Evolutionary conservation across 805 yeast genomes (phyloP).

Genomic region (Kazachstania africana): DNA sequence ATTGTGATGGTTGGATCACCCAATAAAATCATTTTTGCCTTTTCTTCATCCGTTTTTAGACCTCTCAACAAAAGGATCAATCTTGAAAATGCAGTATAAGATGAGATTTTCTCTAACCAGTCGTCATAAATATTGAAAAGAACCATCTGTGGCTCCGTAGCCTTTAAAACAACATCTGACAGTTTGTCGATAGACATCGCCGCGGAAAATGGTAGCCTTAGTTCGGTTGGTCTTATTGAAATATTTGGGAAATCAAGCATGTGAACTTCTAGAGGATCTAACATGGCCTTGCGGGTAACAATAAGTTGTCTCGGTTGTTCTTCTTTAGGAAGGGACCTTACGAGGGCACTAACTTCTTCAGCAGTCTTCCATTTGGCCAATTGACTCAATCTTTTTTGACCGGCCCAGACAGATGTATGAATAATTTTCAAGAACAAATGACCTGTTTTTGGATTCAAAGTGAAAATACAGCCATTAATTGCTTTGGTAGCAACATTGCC

Average conservation of each 20-base stretch:
- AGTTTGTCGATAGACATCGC: slow-evolving; percentile 74
- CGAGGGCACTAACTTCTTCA: slow-evolving; percentile 87
- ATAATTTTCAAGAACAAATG: slow-evolving; percentile 80
- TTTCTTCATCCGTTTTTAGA: slow-evolving; percentile 62
- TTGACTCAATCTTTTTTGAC: slow-evolving; percentile 88
- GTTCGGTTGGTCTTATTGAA: slow-evolving; percentile 77
- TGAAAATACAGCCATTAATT: slow-evolving; percentile 84
- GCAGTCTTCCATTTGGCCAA: slow-evolving; percentile 97
- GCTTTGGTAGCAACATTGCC: slow-evolving; percentile 91
- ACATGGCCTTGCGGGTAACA: slow-evolving; percentile 79
- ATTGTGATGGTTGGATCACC: slow-evolving; percentile 65
- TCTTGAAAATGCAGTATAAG: slow-evolving; percentile 90
- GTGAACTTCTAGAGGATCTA: slow-evolving; percentile 93
- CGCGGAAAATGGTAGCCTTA: slow-evolving; percentile 80
- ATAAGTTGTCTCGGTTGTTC: slow-evolving; percentile 92
- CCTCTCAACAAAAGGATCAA: slow-evolving; percentile 75
- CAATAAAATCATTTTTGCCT: slow-evolving; percentile 59
- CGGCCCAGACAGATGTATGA: slow-evolving; percentile 93
- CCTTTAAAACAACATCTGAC: slow-evolving; percentile 65
- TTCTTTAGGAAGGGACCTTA: slow-evolving; percentile 80
- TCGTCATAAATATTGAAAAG: slow-evolving; percentile 87
- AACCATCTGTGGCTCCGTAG: slow-evolving; percentile 89
- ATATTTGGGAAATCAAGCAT: slow-evolving; percentile 94
- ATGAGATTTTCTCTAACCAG: slow-evolving; percentile 74
- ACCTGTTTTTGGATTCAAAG: slow-evolving; percentile 82